These are phyloP conservation scores for Cyclotella sp. DNA, from an alignment of 108 stramenopile genomes.

Conservation along the genomic window DNA sequence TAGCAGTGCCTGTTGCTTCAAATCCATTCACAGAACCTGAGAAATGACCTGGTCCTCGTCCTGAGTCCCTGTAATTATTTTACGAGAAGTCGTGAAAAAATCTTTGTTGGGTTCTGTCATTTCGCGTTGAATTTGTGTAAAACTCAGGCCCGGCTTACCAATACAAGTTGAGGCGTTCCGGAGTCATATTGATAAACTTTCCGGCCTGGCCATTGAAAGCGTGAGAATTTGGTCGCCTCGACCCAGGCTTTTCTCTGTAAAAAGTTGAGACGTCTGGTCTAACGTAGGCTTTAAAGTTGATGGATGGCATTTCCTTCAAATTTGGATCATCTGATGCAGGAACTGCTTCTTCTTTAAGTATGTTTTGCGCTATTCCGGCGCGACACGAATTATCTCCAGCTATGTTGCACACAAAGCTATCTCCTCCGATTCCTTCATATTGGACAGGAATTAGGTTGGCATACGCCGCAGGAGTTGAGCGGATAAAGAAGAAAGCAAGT, in stretches of 20 bases:
- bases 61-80: conserved; percentile 12
- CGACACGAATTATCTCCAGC: background rate
- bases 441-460: conserved; percentile 3
- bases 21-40: conserved; percentile 54
- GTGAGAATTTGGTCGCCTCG: conserved; percentile 38
- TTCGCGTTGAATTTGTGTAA: background rate
- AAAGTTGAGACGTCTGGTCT: conserved; percentile 73
- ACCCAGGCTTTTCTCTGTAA: conserved; percentile 48
- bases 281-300: conserved; percentile 65
- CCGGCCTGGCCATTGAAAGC: conserved; percentile 64
- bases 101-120: background rate
- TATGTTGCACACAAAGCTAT: background rate
- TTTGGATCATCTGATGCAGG: conserved; percentile 1
- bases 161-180: conserved; percentile 47
- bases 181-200: conserved; percentile 78
- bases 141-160: conserved; percentile 43
- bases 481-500: background rate
- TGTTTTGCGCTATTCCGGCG: background rate
- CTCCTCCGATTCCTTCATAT: conserved; percentile 14
- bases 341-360: background rate
- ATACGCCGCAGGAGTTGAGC: background rate
- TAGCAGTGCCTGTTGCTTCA: conserved; percentile 60
- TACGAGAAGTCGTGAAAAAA: background rate
- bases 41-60: conserved; percentile 40
- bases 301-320: conserved; percentile 13